Percentiles rank a stretch among this genome's conserved stretches.
These are phyloP conservation scores for Populus deltoides DNA, from an alignment of 345 rosid genomes.

Conservation along the genomic window DNA sequence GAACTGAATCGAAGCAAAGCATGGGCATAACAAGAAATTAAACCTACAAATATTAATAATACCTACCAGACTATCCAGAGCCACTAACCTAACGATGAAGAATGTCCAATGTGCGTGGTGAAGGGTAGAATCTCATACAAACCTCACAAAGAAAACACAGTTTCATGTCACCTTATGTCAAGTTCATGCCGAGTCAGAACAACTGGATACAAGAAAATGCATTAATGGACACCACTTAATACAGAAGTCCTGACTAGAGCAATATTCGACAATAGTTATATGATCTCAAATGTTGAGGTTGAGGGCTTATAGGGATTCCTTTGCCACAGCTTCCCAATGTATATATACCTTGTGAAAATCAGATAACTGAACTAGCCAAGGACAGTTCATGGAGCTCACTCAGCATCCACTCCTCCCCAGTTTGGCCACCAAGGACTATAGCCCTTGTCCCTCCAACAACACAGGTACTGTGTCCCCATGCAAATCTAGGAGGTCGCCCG, in stretches of 20 bases:
- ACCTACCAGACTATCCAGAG: slow-evolving; percentile 32
- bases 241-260: slow-evolving; percentile 21
- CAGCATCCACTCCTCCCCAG: slow-evolving; percentile 95
- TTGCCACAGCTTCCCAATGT: background rate
- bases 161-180: slow-evolving; percentile 29
- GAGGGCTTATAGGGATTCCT: slow-evolving; percentile 9
- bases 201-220: slow-evolving; percentile 30
- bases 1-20: slow-evolving; percentile 24
- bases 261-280: slow-evolving; percentile 24
- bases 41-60: slow-evolving; percentile 21
- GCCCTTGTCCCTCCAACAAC: slow-evolving; percentile 90
- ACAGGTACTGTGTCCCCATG: slow-evolving; percentile 95
- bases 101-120: slow-evolving; percentile 21
- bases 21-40: slow-evolving; percentile 17
- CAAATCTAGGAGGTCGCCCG: slow-evolving; percentile 73
- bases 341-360: slow-evolving; percentile 16
- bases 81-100: slow-evolving; percentile 32
- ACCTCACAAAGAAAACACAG: slow-evolving; percentile 27
- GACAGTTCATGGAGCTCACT: slow-evolving; percentile 82
- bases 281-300: slow-evolving; percentile 5
- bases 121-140: slow-evolving; percentile 23
- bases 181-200: slow-evolving; percentile 30
- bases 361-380: slow-evolving; percentile 54
- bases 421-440: slow-evolving; percentile 83
- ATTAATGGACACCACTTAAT: slow-evolving; percentile 19